Evolutionary conservation across 768 basidiomycete species (phyloP).

Genomic region (Cyathus striatus): DNA sequence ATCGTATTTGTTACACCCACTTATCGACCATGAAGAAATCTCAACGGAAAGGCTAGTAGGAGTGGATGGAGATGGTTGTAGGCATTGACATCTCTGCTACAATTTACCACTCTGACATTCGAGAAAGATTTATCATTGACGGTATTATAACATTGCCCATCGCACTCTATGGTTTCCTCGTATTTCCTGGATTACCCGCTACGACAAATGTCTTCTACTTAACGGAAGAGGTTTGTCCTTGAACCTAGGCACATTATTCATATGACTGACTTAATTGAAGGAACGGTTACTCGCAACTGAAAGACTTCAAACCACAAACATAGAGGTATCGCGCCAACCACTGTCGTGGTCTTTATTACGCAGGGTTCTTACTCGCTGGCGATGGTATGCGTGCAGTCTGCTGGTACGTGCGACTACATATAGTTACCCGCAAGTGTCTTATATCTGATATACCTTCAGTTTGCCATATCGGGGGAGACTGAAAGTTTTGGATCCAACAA

Average conservation of each 20-base stretch:
- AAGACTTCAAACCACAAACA: constrained; percentile 36
- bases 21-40: constrained; percentile 23
- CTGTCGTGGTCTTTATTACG: constrained; percentile 43
- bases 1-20: constrained; percentile 1
- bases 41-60: constrained; percentile 45
- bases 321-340: constrained; percentile 34
- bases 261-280: constrained; percentile 19
- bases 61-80: constrained; percentile 70
- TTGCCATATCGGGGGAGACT: constrained; percentile 61
- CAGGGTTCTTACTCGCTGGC: constrained; percentile 53
- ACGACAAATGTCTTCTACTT: constrained; percentile 64
- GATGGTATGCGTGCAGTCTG: constrained; percentile 65
- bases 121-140: constrained; percentile 58
- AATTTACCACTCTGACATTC: constrained; percentile 2
- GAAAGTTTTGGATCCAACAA: constrained; percentile 69
- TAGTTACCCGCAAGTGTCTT: neutral
- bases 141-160: constrained; percentile 70
- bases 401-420: constrained; percentile 33
- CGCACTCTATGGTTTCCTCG: constrained; percentile 63
- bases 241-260: neutral
- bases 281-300: constrained; percentile 47
- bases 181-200: constrained; percentile 69
- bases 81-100: constrained; percentile 9
- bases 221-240: constrained; percentile 38
- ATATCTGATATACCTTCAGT: constrained; percentile 26